Percentiles rank a stretch among this genome's conserved stretches.
Conservation (phyloP, 495 filamentous ascomycete species). For the Penicillium paradoxum region DNA sequence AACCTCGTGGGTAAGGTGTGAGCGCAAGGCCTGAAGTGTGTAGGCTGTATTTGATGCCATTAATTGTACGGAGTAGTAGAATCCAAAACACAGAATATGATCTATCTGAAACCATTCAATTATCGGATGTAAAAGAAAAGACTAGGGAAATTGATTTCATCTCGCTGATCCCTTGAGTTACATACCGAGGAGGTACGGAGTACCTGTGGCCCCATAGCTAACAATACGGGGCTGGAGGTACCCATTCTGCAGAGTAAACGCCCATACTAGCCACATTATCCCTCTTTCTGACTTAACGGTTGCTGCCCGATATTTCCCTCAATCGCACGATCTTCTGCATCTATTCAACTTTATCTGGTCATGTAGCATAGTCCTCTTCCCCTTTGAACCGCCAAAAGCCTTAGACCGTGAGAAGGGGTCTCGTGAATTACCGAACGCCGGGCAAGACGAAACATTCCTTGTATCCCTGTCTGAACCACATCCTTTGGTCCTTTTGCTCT, state of each 20-base stretch:
- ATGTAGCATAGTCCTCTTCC: slow-evolving; percentile 17
- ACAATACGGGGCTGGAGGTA: slow-evolving; percentile 15
- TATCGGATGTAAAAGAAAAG: neutral
- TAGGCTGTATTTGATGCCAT: no score
- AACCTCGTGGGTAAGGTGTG: neutral
- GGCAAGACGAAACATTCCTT: slow-evolving; percentile 29
- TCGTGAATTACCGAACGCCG: slow-evolving; percentile 5
- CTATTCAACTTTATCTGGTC: neutral
- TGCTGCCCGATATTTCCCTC: slow-evolving; percentile 22
- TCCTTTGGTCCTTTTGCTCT: slow-evolving; percentile 9
- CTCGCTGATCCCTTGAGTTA: slow-evolving; percentile 22
- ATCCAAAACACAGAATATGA: neutral
- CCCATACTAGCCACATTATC: slow-evolving; percentile 21
- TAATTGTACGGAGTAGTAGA: no score
- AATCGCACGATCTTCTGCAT: neutral
- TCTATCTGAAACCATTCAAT: neutral
- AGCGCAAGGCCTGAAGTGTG: neutral
- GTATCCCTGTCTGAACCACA: slow-evolving; percentile 25
- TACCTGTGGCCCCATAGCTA: slow-evolving; percentile 22
- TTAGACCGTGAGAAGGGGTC: slow-evolving; percentile 2
- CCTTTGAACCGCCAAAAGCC: neutral
- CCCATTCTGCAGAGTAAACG: slow-evolving; percentile 16
- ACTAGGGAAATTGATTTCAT: slow-evolving; percentile 15
- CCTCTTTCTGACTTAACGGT: slow-evolving; percentile 24
- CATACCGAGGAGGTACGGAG: slow-evolving; percentile 27